These are phyloP conservation scores for Globisporangium takayamanum DNA, from an alignment of 352 stramenopile species.

Conservation along the genomic window DNA sequence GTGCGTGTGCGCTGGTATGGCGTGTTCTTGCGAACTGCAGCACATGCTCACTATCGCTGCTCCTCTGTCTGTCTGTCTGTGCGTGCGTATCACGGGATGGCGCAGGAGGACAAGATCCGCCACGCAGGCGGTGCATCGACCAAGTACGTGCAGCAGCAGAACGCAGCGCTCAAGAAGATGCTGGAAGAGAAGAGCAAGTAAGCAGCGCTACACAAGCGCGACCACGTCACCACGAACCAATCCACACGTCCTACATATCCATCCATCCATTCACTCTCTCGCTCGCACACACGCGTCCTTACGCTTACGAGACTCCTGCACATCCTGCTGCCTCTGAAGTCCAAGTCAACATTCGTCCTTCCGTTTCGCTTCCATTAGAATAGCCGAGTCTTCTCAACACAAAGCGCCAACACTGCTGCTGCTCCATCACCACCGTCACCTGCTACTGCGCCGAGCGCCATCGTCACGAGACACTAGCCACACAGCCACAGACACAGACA, in stretches of 20 bases:
- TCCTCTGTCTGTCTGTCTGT: neutral
- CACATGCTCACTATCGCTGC: neutral
- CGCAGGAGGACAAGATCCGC: constrained; percentile 62
- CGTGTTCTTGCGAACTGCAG: no score
- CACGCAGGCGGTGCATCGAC: constrained; percentile 35
- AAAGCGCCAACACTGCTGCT: no score
- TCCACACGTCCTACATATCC: neutral
- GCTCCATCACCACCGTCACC: no score
- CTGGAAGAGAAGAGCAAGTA: constrained; percentile 30
- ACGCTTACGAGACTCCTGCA: no score
- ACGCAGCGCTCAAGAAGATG: constrained; percentile 53
- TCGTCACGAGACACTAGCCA: neutral
- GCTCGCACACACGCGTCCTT: no score
- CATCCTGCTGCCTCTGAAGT: no score
- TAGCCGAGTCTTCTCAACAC: no score
- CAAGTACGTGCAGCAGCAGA: constrained; percentile 58
- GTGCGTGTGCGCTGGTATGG: neutral
- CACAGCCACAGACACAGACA: no score
- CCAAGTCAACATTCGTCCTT: no score
- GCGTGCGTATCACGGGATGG: constrained; percentile 1
- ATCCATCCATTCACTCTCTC: neutral
- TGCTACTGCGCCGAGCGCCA: no score
- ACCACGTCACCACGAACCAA: no score
- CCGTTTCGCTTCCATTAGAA: no score
- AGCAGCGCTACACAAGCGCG: neutral